These are phyloP conservation scores for Beauveria scarabaeidicola DNA, from an alignment of 2,329 filamentous ascomycete species.

Conservation along the genomic window DNA sequence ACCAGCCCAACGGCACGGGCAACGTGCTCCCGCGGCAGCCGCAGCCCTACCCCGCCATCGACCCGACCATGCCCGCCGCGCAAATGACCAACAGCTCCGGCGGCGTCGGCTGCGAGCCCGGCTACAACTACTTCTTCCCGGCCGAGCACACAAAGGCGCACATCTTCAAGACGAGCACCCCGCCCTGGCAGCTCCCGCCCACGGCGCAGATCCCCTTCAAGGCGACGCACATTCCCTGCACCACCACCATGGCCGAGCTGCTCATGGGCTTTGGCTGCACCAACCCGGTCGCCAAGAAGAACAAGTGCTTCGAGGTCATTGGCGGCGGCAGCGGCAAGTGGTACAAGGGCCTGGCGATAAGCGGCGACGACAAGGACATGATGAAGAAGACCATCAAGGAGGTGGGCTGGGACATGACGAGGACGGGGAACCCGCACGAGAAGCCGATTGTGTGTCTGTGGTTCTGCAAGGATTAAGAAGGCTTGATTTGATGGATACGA, in stretches of 20 bases:
- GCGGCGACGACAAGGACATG: slow-evolving; percentile 39
- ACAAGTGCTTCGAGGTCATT: slow-evolving; percentile 48
- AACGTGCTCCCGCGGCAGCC: slow-evolving; percentile 30
- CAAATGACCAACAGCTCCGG: slow-evolving; percentile 50
- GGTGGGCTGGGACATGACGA: slow-evolving; percentile 48
- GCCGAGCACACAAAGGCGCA: slow-evolving; percentile 50
- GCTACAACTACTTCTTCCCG: slow-evolving; percentile 56
- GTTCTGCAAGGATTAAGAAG: slow-evolving; percentile 42
- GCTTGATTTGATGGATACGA: not conserved
- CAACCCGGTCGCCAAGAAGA: slow-evolving; percentile 42
- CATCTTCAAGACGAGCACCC: slow-evolving; percentile 40
- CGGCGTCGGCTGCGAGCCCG: slow-evolving; percentile 50
- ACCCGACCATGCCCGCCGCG: slow-evolving; percentile 39
- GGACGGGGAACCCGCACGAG: slow-evolving; percentile 38
- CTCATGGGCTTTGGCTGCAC: slow-evolving; percentile 50
- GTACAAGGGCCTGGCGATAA: slow-evolving; percentile 46
- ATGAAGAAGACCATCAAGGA: slow-evolving; percentile 43
- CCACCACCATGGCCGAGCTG: slow-evolving; percentile 45
- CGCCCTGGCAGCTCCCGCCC: slow-evolving; percentile 44
- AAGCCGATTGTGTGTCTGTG: slow-evolving; percentile 53
- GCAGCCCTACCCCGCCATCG: slow-evolving; percentile 33
- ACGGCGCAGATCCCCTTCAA: slow-evolving; percentile 37
- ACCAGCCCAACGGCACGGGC: slow-evolving; percentile 31
- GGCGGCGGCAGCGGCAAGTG: slow-evolving; percentile 49
- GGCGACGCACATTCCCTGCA: slow-evolving; percentile 43